Evolutionary conservation across 306 rosid species (phyloP).

Genomic region (Ormosia emarginata): DNA sequence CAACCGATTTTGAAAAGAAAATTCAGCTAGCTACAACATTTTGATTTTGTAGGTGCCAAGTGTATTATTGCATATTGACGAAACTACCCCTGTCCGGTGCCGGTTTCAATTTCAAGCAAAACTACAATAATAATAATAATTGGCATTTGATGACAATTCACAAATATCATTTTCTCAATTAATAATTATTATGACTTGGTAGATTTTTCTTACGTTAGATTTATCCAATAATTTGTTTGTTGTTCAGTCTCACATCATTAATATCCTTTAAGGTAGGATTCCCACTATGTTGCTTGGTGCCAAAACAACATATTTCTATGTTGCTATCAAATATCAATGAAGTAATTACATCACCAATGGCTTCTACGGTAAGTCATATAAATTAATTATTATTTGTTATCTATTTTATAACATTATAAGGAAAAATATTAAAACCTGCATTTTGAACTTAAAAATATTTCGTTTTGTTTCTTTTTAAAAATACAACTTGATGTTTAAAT

Average conservation of each 20-base stretch:
- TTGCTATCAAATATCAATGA: conserved; percentile 13
- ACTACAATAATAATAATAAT: not conserved
- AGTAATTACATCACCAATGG: not conserved
- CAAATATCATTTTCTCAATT: not conserved
- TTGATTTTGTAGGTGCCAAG: not conserved
- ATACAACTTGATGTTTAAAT: not conserved
- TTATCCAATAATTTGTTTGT: conserved; percentile 18
- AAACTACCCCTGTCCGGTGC: conserved; percentile 1
- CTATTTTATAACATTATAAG: not conserved
- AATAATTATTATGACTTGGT: not conserved
- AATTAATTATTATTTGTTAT: not conserved
- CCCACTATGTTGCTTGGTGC: conserved; percentile 19
- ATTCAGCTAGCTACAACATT: conserved; percentile 10
- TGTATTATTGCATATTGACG: conserved; percentile 15
- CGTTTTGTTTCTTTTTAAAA: not conserved
- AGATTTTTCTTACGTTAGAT: not conserved
- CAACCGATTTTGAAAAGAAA: conserved; percentile 48
- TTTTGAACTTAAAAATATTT: not conserved
- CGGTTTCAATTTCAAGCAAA: not conserved
- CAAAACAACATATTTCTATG: conserved; percentile 17
- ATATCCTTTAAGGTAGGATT: conserved; percentile 24
- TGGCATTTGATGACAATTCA: not conserved
- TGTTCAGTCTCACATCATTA: conserved; percentile 29
- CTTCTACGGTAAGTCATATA: not conserved
- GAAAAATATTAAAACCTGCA: not conserved